Evolutionary conservation across 768 basidiomycete species (phyloP), one percentile per base, ranked within the genome.

Genomic region (Sporobolomyces pararoseus): DNA sequence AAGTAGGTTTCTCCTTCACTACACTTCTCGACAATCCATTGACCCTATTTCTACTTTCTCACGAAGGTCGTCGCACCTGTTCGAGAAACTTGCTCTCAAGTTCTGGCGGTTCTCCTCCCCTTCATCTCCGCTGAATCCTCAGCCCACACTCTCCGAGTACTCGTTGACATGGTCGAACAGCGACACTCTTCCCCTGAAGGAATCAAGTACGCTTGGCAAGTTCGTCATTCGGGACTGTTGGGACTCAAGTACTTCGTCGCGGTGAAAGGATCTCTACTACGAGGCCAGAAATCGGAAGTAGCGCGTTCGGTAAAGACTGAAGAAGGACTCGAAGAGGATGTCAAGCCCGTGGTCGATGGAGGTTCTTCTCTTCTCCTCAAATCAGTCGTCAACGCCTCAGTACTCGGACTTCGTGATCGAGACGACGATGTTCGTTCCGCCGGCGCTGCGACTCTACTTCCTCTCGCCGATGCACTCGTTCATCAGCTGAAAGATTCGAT

Each of bases 161-260:
- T 99, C 52, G 83, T 94, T 51, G 86, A 89, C 76, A 99, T 99
- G 96, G 92, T 97, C 75, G 85, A 87, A 70, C 96, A 97, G 80
- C 27, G 31, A 21, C 19, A 10, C 21, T 31, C 46, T 6, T 34
- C 63, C 7, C 79, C 62, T 17, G 75, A 75, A 4, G 77, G 77
- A 47, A 59, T 70, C 65, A 42, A 69, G 34, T 90, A 94, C 79
- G 85, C 92, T 10, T 99, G 96, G 96, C 91, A 98, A 80, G 89
- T 99, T 58, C 85, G 95, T 63, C 96, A 99, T 82, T 94, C 96
- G n/a, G 96, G 96, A 34, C 81, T 99, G 68, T 84, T 98, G 13
- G 96, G 96, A 1, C 87, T 99, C 79, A 97, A 97, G 82, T 98
- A 98, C 78, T 91, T 97, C 79, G 93, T 98, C 44, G 96, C 95